Evolutionary conservation across 2,329 filamentous ascomycete genomes (phyloP).

Genomic region (Alternaria sp.): DNA sequence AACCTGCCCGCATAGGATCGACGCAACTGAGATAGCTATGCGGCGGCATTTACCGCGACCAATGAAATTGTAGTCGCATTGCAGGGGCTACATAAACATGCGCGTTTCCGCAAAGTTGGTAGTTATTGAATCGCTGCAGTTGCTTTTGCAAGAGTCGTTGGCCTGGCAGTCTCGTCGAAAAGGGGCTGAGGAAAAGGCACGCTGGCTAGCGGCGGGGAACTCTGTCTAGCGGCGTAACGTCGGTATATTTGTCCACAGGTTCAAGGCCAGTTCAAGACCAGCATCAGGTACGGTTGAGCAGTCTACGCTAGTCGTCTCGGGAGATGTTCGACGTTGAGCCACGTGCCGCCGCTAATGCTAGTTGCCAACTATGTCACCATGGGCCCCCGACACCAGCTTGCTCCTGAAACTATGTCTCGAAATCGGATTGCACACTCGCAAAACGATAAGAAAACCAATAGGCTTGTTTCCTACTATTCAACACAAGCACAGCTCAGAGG

Average conservation of each 20-base stretch:
- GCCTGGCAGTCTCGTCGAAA: not conserved
- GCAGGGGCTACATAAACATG: not conserved
- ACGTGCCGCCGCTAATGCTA: slow-evolving; percentile 3
- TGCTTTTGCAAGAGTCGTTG: not conserved
- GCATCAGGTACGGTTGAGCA: slow-evolving; percentile 1
- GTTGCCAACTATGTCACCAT: not conserved
- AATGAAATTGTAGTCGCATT: not conserved
- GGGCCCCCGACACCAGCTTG: not conserved
- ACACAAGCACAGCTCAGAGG: not conserved
- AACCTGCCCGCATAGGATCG: slow-evolving; percentile 10
- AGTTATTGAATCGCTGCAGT: not conserved
- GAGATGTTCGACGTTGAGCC: not conserved
- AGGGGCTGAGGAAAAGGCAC: not conserved
- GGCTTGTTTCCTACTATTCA: not conserved
- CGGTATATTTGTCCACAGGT: not conserved
- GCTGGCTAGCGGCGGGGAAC: not conserved
- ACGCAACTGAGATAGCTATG: not conserved
- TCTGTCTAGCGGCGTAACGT: not conserved
- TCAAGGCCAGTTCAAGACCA: not conserved
- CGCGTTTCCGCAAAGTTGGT: not conserved
- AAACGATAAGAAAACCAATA: not conserved
- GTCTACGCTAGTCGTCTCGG: not conserved
- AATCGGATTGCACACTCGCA: not conserved
- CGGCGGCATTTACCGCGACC: slow-evolving; percentile 2
- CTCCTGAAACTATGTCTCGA: not conserved